Percentiles rank a stretch among this genome's conserved stretches.
Evolutionary conservation across 2,329 filamentous ascomycete genomes (phyloP).

Genomic region (Cephalotrichum gorgonifer): DNA sequence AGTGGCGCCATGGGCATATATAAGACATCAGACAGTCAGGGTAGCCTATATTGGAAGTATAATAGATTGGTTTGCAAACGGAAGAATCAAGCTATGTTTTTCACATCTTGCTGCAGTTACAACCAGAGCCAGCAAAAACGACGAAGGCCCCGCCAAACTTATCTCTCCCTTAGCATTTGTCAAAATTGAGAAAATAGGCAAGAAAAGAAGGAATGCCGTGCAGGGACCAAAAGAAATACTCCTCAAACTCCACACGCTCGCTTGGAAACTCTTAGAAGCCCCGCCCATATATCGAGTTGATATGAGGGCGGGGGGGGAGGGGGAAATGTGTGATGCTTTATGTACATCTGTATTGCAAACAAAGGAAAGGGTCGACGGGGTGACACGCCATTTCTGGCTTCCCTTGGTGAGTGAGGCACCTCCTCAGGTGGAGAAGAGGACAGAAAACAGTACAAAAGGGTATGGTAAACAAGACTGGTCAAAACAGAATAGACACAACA

Average conservation of each 20-base stretch:
- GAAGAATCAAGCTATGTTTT: not conserved
- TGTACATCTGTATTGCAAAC: slow-evolving; percentile 1
- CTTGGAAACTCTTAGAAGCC: not conserved
- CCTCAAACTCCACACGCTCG: slow-evolving; percentile 4
- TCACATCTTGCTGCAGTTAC: not conserved
- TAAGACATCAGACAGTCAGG: too few relatives aligned
- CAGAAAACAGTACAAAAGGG: not conserved
- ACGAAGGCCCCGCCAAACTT: not conserved
- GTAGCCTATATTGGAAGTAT: too few relatives aligned
- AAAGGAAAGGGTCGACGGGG: slow-evolving; percentile 1
- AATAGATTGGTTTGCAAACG: not conserved
- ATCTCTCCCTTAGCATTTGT: not conserved
- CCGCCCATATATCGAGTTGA: not conserved
- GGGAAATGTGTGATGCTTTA: not conserved
- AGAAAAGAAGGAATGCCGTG: not conserved
- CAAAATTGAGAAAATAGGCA: not conserved
- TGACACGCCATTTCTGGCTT: not conserved
- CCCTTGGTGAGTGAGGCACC: not conserved
- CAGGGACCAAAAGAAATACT: not conserved
- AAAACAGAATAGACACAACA: too few relatives aligned
- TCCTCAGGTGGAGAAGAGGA: not conserved
- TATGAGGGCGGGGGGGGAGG: too few relatives aligned
- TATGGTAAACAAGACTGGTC: not conserved
- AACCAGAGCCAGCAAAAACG: not conserved
- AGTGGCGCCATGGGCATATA: too few relatives aligned